Evolutionary conservation across 371 early-diverging fungal species (phyloP).

Genomic region (Mucor velutinosus): DNA sequence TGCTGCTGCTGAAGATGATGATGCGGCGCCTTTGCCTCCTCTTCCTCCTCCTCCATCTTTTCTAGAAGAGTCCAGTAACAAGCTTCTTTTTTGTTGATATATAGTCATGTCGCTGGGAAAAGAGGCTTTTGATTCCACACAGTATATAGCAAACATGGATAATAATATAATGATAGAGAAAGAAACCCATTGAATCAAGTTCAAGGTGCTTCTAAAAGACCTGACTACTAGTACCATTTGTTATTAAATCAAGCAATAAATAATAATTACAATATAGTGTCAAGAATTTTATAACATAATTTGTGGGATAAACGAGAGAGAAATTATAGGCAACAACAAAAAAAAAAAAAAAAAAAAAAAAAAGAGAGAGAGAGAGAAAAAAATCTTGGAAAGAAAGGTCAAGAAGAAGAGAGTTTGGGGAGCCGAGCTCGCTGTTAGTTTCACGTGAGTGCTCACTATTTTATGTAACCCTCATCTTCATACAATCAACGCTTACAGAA

Average conservation of each 20-base stretch:
- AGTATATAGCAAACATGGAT: constrained; percentile 26
- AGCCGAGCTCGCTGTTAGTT: too few relatives aligned
- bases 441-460: too few relatives aligned
- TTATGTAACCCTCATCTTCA: too few relatives aligned
- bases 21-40: background rate
- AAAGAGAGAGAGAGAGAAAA: too few relatives aligned
- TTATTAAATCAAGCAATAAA: background rate
- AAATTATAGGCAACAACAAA: background rate
- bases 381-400: too few relatives aligned
- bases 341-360: background rate
- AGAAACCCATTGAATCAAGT: constrained; percentile 20
- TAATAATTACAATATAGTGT: background rate
- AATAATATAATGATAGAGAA: constrained; percentile 23
- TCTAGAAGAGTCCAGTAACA: background rate
- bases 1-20: background rate
- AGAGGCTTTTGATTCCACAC: constrained; percentile 17
- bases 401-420: too few relatives aligned
- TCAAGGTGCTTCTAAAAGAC: constrained; percentile 24
- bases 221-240: constrained; percentile 31
- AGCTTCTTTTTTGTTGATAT: constrained; percentile 14
- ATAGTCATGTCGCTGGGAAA: constrained; percentile 15
- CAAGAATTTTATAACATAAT: background rate
- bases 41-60: constrained; percentile 1
- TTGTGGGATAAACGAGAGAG: background rate
- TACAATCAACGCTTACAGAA: too few relatives aligned